phyloP scores from a whole-genome alignment of 2,329 filamentous ascomycete genomes.

The Zalaria obscura region DNA sequence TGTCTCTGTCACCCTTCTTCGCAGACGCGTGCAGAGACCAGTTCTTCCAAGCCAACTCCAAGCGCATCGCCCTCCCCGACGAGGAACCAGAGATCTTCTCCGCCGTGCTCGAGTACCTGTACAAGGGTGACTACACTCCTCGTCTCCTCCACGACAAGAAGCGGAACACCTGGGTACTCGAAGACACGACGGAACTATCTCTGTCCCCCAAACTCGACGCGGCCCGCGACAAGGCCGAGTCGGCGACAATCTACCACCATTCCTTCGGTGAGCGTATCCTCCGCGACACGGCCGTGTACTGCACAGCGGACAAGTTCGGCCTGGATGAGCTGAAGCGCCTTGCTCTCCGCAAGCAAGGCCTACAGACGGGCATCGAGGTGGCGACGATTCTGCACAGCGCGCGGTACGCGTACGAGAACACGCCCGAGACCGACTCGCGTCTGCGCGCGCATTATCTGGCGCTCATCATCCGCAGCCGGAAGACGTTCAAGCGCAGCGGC shows the following conservation, averaged over 20 bases:
- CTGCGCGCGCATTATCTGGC: conserved; percentile 95
- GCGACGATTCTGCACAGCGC: conserved; percentile 82
- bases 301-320: conserved; percentile 77
- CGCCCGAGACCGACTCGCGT: conserved; percentile 79
- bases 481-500: conserved; percentile 94
- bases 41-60: conserved; percentile 54
- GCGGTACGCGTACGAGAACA: conserved; percentile 91
- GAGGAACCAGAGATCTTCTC: conserved; percentile 87
- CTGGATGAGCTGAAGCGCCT: conserved; percentile 86
- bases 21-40: conserved; percentile 43
- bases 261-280: conserved; percentile 64
- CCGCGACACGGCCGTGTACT: conserved; percentile 90
- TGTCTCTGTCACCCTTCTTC: conserved; percentile 77
- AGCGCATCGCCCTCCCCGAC: conserved; percentile 64
- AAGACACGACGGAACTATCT: conserved; percentile 50
- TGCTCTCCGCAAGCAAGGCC: conserved; percentile 83
- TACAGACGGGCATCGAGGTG: conserved; percentile 85
- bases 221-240: conserved; percentile 50
- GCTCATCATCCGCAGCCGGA: conserved; percentile 91
- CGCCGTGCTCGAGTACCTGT: conserved; percentile 87
- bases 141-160: conserved; percentile 77
- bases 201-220: conserved; percentile 23
- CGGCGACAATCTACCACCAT: conserved; percentile 61
- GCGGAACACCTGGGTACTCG: conserved; percentile 78
- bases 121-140: conserved; percentile 93